Conservation (phyloP, 2,329 filamentous ascomycete genomes). For the Neonectria neomacrospora region DNA sequence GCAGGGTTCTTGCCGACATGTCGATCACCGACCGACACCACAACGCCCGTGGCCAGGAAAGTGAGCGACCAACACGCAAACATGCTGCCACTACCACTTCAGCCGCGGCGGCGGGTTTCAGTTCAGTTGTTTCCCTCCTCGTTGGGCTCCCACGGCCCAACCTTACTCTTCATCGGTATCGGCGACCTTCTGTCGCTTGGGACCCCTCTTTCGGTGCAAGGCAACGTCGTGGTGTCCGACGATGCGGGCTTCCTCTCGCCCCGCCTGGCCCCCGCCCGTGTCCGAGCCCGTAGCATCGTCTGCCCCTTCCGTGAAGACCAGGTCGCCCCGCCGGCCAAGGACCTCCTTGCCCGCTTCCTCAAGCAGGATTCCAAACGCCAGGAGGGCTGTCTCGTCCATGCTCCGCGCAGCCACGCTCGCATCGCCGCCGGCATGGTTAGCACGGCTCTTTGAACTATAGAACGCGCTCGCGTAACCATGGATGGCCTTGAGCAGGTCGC, state of each 20-base stretch:
- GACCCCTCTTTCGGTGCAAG: slow-evolving; percentile 38
- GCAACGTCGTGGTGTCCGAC: slow-evolving; percentile 41
- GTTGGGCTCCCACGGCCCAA: slow-evolving; percentile 2
- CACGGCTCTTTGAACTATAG: slow-evolving; percentile 61
- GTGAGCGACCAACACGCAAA: slow-evolving; percentile 7
- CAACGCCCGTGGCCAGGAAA: slow-evolving; percentile 22
- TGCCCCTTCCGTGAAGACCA: slow-evolving; percentile 75
- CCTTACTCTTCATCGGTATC: slow-evolving; percentile 33
- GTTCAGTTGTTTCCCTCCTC: slow-evolving; percentile 12
- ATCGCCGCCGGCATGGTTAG: slow-evolving; percentile 31
- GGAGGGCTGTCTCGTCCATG: slow-evolving; percentile 81
- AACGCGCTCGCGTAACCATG: slow-evolving; percentile 76
- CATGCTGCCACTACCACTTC: background rate
- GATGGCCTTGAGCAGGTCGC: slow-evolving; percentile 74
- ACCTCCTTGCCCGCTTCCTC: slow-evolving; percentile 74
- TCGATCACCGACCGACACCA: slow-evolving; percentile 25
- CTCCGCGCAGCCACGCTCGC: slow-evolving; percentile 63
- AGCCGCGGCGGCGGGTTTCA: slow-evolving; percentile 12
- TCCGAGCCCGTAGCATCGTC: slow-evolving; percentile 25
- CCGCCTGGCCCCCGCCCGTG: slow-evolving; percentile 31
- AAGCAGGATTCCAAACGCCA: slow-evolving; percentile 79
- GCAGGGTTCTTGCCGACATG: slow-evolving; percentile 23
- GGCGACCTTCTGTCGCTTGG: slow-evolving; percentile 49
- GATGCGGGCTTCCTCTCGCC: slow-evolving; percentile 31
- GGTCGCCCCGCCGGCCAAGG: slow-evolving; percentile 73